Percentiles rank a stretch among this genome's conserved stretches.
phyloP scores from a whole-genome alignment of 129 eudicot species.

The Chrysanthemum seticuspe region DNA sequence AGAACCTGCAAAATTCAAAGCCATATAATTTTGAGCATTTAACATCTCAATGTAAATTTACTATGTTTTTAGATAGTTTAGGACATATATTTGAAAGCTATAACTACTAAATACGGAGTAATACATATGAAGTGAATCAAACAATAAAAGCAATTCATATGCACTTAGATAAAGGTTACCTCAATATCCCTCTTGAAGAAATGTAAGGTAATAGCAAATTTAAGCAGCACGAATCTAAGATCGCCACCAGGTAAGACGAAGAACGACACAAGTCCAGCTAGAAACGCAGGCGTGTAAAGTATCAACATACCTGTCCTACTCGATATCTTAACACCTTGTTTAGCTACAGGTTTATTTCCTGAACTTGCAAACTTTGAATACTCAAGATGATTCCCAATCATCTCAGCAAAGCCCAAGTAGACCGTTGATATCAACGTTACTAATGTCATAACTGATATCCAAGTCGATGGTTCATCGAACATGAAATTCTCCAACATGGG shows the following conservation, averaged over 20 bases:
- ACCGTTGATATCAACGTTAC: conserved; percentile 12
- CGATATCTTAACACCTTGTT: conserved; percentile 24
- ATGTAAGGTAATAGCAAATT: conserved; percentile 48
- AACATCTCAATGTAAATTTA: too few relatives aligned
- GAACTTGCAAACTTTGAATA: conserved; percentile 30
- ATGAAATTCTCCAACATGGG: conserved; percentile 18
- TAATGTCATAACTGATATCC: conserved; percentile 25
- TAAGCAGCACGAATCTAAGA: conserved; percentile 43
- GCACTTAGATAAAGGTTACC: conserved; percentile 24
- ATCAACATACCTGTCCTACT: conserved; percentile 38
- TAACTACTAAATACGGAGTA: too few relatives aligned
- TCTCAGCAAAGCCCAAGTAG: conserved; percentile 23
- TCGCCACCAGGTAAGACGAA: conserved; percentile 31
- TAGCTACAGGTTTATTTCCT: not conserved
- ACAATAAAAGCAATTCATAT: not conserved
- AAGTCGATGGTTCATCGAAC: conserved; percentile 32
- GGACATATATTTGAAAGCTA: not conserved
- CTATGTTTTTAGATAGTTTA: too few relatives aligned
- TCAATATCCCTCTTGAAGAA: conserved; percentile 65
- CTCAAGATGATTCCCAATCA: conserved; percentile 33
- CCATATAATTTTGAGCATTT: too few relatives aligned
- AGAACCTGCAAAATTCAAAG: conserved; percentile 35
- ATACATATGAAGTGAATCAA: too few relatives aligned
- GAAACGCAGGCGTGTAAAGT: conserved; percentile 40
- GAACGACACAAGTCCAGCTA: conserved; percentile 30